A percentile compares a stretch with the other conserved stretches of the same genome.
Conservation (phyloP, 306 rosid species). For the Cicer yamashitae region DNA sequence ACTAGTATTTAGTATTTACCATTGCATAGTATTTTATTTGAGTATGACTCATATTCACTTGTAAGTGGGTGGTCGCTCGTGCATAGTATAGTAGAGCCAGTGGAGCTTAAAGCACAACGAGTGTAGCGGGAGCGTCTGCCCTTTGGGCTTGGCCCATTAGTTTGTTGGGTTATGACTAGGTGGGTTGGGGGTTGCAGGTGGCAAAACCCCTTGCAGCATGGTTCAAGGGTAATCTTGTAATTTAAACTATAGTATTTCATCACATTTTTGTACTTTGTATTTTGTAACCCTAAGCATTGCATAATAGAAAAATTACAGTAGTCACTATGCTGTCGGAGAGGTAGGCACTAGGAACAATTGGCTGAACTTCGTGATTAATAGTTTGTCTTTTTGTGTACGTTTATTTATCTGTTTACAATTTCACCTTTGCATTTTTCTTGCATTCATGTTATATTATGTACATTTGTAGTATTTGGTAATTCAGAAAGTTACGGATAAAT, state of each 20-base stretch:
- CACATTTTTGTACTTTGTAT: neutral
- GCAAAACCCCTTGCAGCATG: no score
- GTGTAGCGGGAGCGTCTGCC: neutral
- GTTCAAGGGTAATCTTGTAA: no score
- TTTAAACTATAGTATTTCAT: neutral
- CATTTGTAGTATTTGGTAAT: neutral
- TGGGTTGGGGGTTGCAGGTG: no score
- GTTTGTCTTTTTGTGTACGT: neutral
- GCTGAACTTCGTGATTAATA: neutral
- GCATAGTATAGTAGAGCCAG: no score
- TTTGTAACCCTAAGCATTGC: neutral
- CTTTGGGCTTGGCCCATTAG: neutral
- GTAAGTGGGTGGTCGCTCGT: no score
- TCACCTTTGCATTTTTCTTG: constrained; percentile 22
- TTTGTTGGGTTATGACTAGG: neutral
- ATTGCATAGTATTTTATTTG: no score
- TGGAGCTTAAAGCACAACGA: neutral
- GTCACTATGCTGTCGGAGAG: no score
- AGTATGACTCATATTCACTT: no score
- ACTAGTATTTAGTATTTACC: no score
- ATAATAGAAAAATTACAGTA: neutral
- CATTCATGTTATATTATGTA: constrained; percentile 15
- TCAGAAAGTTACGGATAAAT: neutral
- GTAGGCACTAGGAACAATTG: neutral
- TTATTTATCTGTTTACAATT: neutral